Evolutionary conservation across 306 rosid genomes (phyloP).

Genomic region (Oemleria cerasiformis): DNA sequence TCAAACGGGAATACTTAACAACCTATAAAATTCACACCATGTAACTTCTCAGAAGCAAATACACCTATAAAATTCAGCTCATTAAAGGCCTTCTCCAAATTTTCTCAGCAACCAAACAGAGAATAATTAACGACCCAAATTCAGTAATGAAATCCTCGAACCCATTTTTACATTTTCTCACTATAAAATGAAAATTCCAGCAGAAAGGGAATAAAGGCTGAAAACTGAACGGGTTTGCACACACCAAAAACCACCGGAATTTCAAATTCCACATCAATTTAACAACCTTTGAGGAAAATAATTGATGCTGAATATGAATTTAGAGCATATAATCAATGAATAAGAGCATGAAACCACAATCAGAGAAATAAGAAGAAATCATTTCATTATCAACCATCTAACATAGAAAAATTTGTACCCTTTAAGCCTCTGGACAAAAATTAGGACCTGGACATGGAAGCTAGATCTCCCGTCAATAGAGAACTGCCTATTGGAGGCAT

Average conservation of each 20-base stretch:
- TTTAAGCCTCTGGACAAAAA: too few relatives aligned
- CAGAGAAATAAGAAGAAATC: neutral
- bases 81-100: too few relatives aligned
- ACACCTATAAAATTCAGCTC: too few relatives aligned
- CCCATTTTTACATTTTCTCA: neutral
- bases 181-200: neutral
- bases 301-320: neutral
- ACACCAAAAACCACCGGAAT: neutral
- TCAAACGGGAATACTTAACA: too few relatives aligned
- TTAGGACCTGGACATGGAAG: constrained; percentile 86
- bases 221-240: neutral
- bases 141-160: neutral
- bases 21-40: too few relatives aligned
- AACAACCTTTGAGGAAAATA: neutral
- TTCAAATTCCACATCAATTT: neutral
- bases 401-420: neutral
- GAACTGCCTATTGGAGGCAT: constrained; percentile 26
- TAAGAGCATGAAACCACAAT: neutral
- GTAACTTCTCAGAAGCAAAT: too few relatives aligned
- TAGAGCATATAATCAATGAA: neutral
- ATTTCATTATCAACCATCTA: neutral
- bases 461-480: constrained; percentile 48
- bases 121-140: constrained; percentile 1
- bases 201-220: neutral
- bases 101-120: too few relatives aligned